Percentiles rank a stretch among this genome's conserved stretches.
Evolutionary conservation across 75 land plant species (phyloP).

Genomic region (Adiantum capillusveneris): DNA sequence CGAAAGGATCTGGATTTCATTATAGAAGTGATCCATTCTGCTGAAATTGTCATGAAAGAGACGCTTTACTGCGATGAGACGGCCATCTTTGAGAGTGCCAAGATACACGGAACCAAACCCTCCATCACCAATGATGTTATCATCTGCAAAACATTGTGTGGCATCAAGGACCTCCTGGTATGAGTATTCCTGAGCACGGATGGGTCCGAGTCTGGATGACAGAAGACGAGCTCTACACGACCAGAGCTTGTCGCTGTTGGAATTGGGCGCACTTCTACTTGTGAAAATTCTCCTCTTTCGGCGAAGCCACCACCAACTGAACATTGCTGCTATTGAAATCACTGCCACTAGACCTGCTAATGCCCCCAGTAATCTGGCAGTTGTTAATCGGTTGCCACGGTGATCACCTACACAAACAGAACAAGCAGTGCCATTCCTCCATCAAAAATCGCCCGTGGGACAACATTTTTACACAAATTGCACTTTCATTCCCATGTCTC

Average conservation of each 20-base stretch:
- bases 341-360: neutral
- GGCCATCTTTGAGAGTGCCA: slow-evolving; percentile 46
- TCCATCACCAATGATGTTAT: slow-evolving; percentile 45
- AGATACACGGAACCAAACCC: slow-evolving; percentile 63
- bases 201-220: neutral
- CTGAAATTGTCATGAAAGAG: slow-evolving; percentile 36
- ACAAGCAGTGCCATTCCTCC: too few relatives aligned
- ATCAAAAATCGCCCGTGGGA: too few relatives aligned
- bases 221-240: neutral
- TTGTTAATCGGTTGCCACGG: too few relatives aligned
- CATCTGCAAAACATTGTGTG: slow-evolving; percentile 1
- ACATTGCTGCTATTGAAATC: neutral
- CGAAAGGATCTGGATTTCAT: slow-evolving; percentile 45
- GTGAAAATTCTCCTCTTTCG: neutral
- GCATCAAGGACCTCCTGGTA: slow-evolving; percentile 14
- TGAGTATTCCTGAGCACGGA: slow-evolving; percentile 4
- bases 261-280: neutral
- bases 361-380: neutral
- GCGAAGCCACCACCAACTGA: neutral
- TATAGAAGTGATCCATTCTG: slow-evolving; percentile 44
- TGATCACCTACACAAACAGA: too few relatives aligned
- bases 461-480: too few relatives aligned
- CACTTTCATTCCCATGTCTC: too few relatives aligned
- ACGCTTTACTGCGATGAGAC: slow-evolving; percentile 59
- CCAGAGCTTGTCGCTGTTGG: neutral